Base-by-base conservation (phyloP, 345 rosid species). In the Raphanus raphanistrum region DNA sequence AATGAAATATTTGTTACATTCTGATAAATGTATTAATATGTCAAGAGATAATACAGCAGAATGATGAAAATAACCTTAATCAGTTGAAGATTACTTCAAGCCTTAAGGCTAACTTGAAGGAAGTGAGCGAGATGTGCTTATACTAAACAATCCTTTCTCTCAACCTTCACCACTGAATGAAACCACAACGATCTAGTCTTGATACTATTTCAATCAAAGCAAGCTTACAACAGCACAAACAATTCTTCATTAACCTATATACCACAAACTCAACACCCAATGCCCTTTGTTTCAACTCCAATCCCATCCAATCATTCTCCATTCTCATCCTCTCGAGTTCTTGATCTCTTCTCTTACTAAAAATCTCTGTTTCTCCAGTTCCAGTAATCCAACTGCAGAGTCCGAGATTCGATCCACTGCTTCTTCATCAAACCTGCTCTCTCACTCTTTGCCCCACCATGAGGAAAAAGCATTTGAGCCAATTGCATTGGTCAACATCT, bases 311-410 rank as follows among this genome's bases (percentile, higher is more conserved):
- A 69, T 92, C 95, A 63, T 94, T 94, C 87, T 89, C 95, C 59
- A 41, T 75, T 21, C 21, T 0, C 21, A 21, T 21, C 1, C 86
- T 87, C 68, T 90, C 95, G 15, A 92, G 81, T 79, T 92, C 97
- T 9, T 81, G 81, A 68, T 94, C 97, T 67, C 91, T 89, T 82
- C 86, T 90, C 87, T 79, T 83, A 76, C 97, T 88, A 75, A 89
- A 85, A 79, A 89, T 89, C 85, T 79, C 59, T 92, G 93, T 71
- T 88, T 92, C 86, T 92, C 97, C 84, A 94, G 71, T 78, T 94
- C 97, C 83, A 94, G 61, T 88, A 86, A 76, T 63, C 90, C 95
- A 59, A 77, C 79, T 87, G 97, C 59, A 92, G 83, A 17, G 86
- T 75, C 70, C 84, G 87, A 38, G 92, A 88, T 76, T 90, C 90